Conservation (phyloP, 345 rosid genomes). For the Sonneratia caseolaris region DNA sequence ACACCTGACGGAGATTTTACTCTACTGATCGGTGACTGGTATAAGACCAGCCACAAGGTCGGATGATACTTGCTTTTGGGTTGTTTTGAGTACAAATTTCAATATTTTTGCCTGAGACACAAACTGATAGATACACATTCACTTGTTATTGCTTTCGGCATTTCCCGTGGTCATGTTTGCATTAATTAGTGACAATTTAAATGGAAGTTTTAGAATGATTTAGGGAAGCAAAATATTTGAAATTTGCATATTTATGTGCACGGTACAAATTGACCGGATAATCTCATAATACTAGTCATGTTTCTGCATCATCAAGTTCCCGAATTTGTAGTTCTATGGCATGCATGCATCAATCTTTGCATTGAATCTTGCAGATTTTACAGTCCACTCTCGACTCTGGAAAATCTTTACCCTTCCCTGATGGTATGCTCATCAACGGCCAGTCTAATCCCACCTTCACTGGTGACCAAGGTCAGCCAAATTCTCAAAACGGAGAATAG, state of each 20-base stretch:
- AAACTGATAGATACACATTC: not conserved
- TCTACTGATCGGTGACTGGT: slow-evolving; percentile 82
- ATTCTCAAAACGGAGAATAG: not conserved
- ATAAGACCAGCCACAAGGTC: slow-evolving; percentile 69
- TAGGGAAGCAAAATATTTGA: too few relatives aligned
- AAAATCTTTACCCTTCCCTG: slow-evolving; percentile 47
- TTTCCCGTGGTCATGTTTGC: not conserved
- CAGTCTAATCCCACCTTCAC: slow-evolving; percentile 22
- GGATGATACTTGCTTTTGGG: not conserved
- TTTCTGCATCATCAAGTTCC: too few relatives aligned
- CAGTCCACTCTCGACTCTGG: slow-evolving; percentile 58
- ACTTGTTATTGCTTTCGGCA: not conserved
- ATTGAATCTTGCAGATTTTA: slow-evolving; percentile 28
- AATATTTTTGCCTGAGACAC: too few relatives aligned
- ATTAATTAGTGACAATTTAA: too few relatives aligned
- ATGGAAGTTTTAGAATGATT: too few relatives aligned
- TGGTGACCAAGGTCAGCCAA: slow-evolving; percentile 28
- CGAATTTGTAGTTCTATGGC: not conserved
- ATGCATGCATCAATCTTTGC: not conserved
- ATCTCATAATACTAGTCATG: too few relatives aligned
- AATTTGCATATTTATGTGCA: too few relatives aligned
- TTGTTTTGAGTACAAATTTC: too few relatives aligned
- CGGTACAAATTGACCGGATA: too few relatives aligned
- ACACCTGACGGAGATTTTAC: slow-evolving; percentile 64
- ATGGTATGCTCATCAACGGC: slow-evolving; percentile 34